Evolutionary conservation across 257 asterid genomes (phyloP).

Genomic region (Schizonepeta tenuifolia): DNA sequence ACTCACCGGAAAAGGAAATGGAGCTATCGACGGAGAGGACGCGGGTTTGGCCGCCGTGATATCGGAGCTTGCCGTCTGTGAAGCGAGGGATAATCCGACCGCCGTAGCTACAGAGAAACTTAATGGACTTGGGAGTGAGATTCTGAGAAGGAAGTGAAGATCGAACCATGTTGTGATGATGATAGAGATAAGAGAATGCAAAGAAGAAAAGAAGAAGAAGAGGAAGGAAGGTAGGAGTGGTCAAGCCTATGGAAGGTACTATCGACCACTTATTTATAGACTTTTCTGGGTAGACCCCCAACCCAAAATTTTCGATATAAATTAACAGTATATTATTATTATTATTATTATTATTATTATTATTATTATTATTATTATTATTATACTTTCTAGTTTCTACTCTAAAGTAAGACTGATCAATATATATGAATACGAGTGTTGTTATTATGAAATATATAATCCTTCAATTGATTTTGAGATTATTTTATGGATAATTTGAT

Average conservation of each 20-base stretch:
- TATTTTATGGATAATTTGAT: too few relatives aligned
- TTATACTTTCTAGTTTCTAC: too few relatives aligned
- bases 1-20: constrained; percentile 68
- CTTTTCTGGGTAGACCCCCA: background rate
- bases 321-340: too few relatives aligned
- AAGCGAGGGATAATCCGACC: constrained; percentile 87
- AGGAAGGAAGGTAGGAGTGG: background rate
- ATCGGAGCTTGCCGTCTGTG: constrained; percentile 91
- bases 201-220: constrained; percentile 17
- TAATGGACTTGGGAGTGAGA: constrained; percentile 49
- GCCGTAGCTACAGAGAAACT: constrained; percentile 84
- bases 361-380: too few relatives aligned
- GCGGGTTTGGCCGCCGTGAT: constrained; percentile 89
- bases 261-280: constrained; percentile 47
- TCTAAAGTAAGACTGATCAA: too few relatives aligned
- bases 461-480: too few relatives aligned
- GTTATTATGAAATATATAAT: too few relatives aligned
- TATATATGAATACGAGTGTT: too few relatives aligned
- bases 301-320: background rate
- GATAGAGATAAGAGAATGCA: background rate
- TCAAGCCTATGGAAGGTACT: constrained; percentile 45
- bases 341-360: too few relatives aligned
- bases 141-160: constrained; percentile 41
- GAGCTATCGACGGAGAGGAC: constrained; percentile 69
- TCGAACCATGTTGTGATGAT: constrained; percentile 40